Percentiles rank a stretch among this genome's conserved stretches.
Conservation (phyloP, 192 early-diverging fungal species). For the Rhizophagus sp. region DNA sequence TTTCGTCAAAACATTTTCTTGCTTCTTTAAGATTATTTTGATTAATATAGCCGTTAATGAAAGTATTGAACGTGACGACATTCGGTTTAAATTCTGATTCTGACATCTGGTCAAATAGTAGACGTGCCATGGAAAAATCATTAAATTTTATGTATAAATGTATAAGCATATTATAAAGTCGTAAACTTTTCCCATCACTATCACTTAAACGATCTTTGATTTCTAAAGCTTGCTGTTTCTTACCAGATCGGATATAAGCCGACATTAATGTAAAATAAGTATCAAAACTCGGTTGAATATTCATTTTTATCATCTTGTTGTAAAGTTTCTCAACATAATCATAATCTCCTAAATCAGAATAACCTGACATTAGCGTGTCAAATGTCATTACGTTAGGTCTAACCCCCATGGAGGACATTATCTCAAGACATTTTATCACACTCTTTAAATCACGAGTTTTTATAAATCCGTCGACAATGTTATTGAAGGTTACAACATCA, state of each 20-base stretch:
- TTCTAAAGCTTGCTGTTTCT: not conserved
- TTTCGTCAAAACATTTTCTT: constrained; percentile 12
- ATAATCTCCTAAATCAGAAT: not conserved
- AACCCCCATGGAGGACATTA: not conserved
- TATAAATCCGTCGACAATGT: constrained; percentile 10
- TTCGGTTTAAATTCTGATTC: constrained; percentile 12
- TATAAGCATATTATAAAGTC: constrained; percentile 25
- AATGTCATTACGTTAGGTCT: constrained; percentile 13
- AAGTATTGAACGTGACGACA: constrained; percentile 18
- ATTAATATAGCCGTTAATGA: constrained; percentile 20
- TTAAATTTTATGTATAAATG: constrained; percentile 9
- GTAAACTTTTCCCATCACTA: not conserved
- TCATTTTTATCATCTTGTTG: constrained; percentile 13
- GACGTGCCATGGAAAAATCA: constrained; percentile 6
- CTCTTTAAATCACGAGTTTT: constrained; percentile 11
- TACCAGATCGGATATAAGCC: not conserved
- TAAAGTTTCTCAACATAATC: not conserved
- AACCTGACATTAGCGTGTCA: constrained; percentile 24
- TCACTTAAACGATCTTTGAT: constrained; percentile 4
- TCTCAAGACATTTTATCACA: constrained; percentile 19
- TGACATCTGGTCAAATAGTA: not conserved
- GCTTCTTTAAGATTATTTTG: constrained; percentile 9
- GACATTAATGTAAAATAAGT: constrained; percentile 21
- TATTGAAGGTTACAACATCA: constrained; percentile 13
- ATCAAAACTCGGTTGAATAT: constrained; percentile 18